Evolutionary conservation across 495 filamentous ascomycete species (phyloP), one percentile per base, ranked within the genome.

Genomic region (Neurospora discreta): DNA sequence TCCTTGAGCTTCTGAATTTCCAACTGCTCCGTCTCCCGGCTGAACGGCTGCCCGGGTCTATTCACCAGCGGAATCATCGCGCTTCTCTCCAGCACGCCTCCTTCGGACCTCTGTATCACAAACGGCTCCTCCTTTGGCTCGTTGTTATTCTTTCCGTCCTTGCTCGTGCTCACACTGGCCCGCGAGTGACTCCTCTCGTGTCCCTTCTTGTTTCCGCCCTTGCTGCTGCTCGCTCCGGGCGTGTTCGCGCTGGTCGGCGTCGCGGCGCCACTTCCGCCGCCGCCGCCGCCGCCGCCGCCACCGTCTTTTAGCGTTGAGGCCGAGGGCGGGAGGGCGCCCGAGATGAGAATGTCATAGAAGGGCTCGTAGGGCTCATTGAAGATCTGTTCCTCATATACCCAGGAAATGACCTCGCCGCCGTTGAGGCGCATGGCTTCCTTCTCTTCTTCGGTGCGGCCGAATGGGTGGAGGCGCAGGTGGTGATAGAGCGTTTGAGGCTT

Each of bases 311-410:
- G 73, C 69, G 13, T 77, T 69, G 7, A 9, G 18, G 73, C 69
- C n/a, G 76, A 70, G 42, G 80, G 73, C 52, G 80, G 76, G 43
- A 81, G 81, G 23, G 86, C 81, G 33, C 90, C 90, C 1, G 89
- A 89, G 2, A 90, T 95, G 68, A 98, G 83, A 11, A 93, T 79
- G 36, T 95, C 91, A 79, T 92, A 95, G 79, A 97, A 95, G 42
- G 90, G 87, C 77, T 96, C 93, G 73, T 93, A 92, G 0, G 95
- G 95, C 84, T 98, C 95, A 80, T 97, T 97, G 85, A 99, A 99
- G 40, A 97, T 85, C 52, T 97, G 88, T 78, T 97, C 93, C 80
- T 99, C 95, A 77, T 97, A 93, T 39, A 87, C 86, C 84, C 93
- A 93, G 68, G 89, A 87, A 16, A 89, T 80, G 23, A 98, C 89